Percentiles rank a stretch among this genome's conserved stretches.
Evolutionary conservation across 768 basidiomycete genomes (phyloP).

Genomic region (Filobasidium wieringae): DNA sequence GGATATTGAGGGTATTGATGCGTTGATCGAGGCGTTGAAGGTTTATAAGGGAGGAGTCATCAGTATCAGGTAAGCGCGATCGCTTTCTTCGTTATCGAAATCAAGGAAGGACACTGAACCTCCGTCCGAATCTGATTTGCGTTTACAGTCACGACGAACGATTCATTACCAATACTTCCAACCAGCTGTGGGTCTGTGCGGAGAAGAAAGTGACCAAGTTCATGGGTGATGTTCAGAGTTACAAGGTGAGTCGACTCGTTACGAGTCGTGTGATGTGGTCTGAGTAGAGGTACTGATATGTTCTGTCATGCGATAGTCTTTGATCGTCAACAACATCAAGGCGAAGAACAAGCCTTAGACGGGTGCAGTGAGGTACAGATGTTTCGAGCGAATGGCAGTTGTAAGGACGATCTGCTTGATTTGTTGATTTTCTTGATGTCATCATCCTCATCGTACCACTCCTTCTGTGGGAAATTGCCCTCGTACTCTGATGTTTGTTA

Average conservation of each 20-base stretch:
- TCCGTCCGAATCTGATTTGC: background rate
- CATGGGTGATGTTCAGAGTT: conserved; percentile 76
- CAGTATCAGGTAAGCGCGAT: conserved; percentile 50
- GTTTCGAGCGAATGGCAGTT: too few species aligned
- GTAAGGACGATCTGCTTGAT: too few species aligned
- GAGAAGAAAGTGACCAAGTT: conserved; percentile 72
- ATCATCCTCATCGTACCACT: too few species aligned
- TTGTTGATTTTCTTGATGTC: too few species aligned
- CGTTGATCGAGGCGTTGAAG: conserved; percentile 64
- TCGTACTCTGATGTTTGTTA: too few species aligned
- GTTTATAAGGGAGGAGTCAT: conserved; percentile 85
- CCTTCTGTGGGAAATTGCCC: too few species aligned
- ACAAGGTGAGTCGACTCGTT: conserved; percentile 53
- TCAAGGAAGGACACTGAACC: background rate
- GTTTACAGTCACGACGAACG: conserved; percentile 66
- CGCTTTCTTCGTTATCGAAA: conserved; percentile 5
- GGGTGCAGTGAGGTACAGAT: too few species aligned
- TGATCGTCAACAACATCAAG: conserved; percentile 65
- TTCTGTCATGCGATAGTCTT: conserved; percentile 43
- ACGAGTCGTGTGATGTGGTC: background rate
- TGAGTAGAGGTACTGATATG: background rate
- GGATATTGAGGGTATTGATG: conserved; percentile 96
- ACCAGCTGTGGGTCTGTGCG: conserved; percentile 86
- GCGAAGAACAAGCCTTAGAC: conserved; percentile 32
- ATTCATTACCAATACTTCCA: conserved; percentile 81